Base-by-base conservation (phyloP, 192 early-diverging fungal genomes). In the Diversispora eburnea region DNA sequence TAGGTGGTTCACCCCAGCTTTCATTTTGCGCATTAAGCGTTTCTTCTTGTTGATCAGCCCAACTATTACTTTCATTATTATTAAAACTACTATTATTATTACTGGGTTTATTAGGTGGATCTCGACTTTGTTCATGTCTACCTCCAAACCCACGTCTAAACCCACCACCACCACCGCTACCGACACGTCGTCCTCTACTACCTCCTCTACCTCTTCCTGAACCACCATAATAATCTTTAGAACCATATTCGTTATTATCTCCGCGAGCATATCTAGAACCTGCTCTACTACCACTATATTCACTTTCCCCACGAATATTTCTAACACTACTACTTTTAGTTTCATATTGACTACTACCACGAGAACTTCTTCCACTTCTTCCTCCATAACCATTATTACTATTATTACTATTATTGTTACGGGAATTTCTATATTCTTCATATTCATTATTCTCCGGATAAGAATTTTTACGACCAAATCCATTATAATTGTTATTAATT, bases 1-100 rank as follows among this genome's bases (percentile, higher is more conserved):
- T 33, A 33, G 25, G 2, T 1, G 2, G 25, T 33, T 33, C 25
- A 33, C 25, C 2, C 25, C 25, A n/a, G n/a, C n/a, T n/a, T n/a
- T n/a, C 2, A 33, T 33, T 33, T 33, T 33, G 25, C 0, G 25
- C 25, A 33, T 33, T 33, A 33, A 33, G 25, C 25, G 25, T 33
- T 43, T 62, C 10, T 22, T 66, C 64, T 49, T 45, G 43, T 49
- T 66, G 64, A 5, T 66, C 64, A 13, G 64, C 64, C 64, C 64
- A 66, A 22, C 64, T 66, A 49, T 66, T 66, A 22, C 45, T 46
- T 4, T 22, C 25, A 5, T 49, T 19, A 13, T 33, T 20, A 19
- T 8, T 9, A 4, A n/a, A 25, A 5, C 12, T 48, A 66, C 22
- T 66, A 3, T 22, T 20, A 20, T 43, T 46, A 33, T 46, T 66